A percentile compares a stretch with the other conserved stretches of the same genome.
These are phyloP conservation scores for Penicillium angulare DNA, from an alignment of 495 filamentous ascomycete genomes.

Conservation along the genomic window DNA sequence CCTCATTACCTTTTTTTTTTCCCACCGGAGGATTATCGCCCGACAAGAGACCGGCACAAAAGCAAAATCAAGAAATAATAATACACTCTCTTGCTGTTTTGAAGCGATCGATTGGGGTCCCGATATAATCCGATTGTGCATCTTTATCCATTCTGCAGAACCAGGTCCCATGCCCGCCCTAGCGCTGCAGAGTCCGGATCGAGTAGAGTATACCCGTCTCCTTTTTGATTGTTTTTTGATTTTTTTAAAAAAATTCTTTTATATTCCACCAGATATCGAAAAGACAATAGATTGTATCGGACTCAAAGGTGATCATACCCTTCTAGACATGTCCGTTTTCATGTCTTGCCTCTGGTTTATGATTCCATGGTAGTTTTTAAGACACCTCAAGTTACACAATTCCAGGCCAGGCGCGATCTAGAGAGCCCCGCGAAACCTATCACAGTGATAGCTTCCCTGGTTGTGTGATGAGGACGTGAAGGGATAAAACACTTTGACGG, in stretches of 20 bases:
- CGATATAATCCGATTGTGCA: conserved; percentile 19
- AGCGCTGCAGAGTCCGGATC: conserved; percentile 1
- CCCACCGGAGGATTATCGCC: conserved; percentile 13
- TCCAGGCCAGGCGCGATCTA: conserved; percentile 4
- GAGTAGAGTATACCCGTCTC: neutral
- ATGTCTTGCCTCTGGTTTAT: neutral
- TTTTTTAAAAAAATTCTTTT: no score
- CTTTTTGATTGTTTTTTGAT: no score
- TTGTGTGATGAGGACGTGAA: conserved; percentile 19
- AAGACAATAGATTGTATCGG: neutral
- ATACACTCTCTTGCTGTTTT: conserved; percentile 5
- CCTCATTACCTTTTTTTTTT: conserved; percentile 12
- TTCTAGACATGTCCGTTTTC: neutral
- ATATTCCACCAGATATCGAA: neutral
- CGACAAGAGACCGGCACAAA: conserved; percentile 8
- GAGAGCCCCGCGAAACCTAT: conserved; percentile 10
- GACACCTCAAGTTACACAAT: conserved; percentile 26
- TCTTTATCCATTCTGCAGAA: neutral
- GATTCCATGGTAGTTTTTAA: conserved; percentile 12
- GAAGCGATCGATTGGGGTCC: neutral
- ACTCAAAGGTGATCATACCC: neutral
- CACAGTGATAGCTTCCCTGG: conserved; percentile 5
- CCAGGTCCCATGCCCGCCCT: conserved; percentile 1
- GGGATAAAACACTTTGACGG: neutral
- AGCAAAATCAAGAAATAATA: neutral